phyloP scores from a whole-genome alignment of 768 basidiomycete species.

The Boletus huronensis region DNA sequence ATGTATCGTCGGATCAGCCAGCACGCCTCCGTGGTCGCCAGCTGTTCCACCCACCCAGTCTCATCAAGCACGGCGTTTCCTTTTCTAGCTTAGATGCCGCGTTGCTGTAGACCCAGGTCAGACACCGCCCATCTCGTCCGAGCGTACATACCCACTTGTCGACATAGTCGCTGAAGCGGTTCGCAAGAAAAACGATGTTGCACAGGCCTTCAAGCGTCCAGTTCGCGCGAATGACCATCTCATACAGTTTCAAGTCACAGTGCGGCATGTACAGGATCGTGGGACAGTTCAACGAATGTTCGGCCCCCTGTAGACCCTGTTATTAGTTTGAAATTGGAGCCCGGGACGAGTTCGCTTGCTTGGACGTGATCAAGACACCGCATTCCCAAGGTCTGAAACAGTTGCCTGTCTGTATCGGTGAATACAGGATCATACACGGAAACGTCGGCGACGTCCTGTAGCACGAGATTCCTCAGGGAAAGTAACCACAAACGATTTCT shows the following conservation, averaged over 20 bases:
- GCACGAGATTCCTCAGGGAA: slow-evolving; percentile 1
- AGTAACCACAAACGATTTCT: slow-evolving; percentile 9
- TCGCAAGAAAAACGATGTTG: slow-evolving; percentile 58
- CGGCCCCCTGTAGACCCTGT: slow-evolving; percentile 29
- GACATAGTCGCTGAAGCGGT: slow-evolving; percentile 61
- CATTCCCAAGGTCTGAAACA: slow-evolving; percentile 43
- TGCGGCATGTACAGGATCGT: slow-evolving; percentile 79
- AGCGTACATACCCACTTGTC: slow-evolving; percentile 48
- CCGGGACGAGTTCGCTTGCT: slow-evolving; percentile 39
- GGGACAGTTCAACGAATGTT: slow-evolving; percentile 35
- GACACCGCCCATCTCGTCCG: not conserved
- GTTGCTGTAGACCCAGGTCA: slow-evolving; percentile 40
- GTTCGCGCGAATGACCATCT: slow-evolving; percentile 59
- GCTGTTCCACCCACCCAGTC: slow-evolving; percentile 44
- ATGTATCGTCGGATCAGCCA: slow-evolving; percentile 7
- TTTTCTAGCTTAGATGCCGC: slow-evolving; percentile 47
- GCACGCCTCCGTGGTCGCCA: not conserved
- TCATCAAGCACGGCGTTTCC: slow-evolving; percentile 50
- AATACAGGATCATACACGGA: slow-evolving; percentile 74
- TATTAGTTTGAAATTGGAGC: slow-evolving; percentile 7
- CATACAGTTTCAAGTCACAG: slow-evolving; percentile 70
- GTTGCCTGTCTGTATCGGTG: slow-evolving; percentile 51
- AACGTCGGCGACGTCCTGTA: slow-evolving; percentile 47
- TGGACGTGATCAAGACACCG: slow-evolving; percentile 41
- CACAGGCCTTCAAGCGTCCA: slow-evolving; percentile 48